Percentiles rank a stretch among this genome's conserved stretches.
phyloP scores from a whole-genome alignment of 306 rosid species.

The Cucumis hystrix region DNA sequence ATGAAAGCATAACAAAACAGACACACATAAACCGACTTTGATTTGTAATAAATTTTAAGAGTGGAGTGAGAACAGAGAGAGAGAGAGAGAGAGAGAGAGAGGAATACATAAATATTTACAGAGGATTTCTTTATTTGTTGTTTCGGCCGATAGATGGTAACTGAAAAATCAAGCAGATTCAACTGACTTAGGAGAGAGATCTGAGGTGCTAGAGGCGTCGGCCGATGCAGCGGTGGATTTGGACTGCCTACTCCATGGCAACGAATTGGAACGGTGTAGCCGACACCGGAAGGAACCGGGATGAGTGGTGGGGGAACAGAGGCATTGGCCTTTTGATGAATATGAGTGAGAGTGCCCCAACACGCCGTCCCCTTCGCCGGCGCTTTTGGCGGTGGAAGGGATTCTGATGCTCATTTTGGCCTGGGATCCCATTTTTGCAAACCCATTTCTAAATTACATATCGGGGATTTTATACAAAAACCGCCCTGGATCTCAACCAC shows the following conservation, averaged over 20 bases:
- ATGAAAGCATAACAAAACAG: neutral
- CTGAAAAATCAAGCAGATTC: neutral
- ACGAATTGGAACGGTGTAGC: neutral
- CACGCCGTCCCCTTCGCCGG: neutral
- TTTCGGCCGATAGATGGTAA: neutral
- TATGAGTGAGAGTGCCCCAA: neutral
- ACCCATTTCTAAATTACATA: neutral
- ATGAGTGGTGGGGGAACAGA: slow-evolving; percentile 3
- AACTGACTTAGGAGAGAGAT: slow-evolving; percentile 2
- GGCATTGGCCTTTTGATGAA: neutral
- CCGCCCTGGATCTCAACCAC: neutral
- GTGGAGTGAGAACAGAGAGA: neutral
- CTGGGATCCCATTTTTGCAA: neutral
- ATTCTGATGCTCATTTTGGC: neutral
- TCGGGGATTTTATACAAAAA: neutral
- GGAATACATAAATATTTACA: neutral
- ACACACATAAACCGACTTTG: neutral
- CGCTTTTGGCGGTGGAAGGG: neutral
- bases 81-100: neutral
- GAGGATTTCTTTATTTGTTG: neutral
- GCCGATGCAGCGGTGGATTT: neutral
- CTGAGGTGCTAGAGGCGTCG: neutral
- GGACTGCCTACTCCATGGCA: neutral
- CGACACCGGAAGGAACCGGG: slow-evolving; percentile 4
- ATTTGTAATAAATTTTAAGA: neutral